Evolutionary conservation across 192 early-diverging fungal species (phyloP), one percentile per base, ranked within the genome.

Genomic region (Backusella parvicylindrica): DNA sequence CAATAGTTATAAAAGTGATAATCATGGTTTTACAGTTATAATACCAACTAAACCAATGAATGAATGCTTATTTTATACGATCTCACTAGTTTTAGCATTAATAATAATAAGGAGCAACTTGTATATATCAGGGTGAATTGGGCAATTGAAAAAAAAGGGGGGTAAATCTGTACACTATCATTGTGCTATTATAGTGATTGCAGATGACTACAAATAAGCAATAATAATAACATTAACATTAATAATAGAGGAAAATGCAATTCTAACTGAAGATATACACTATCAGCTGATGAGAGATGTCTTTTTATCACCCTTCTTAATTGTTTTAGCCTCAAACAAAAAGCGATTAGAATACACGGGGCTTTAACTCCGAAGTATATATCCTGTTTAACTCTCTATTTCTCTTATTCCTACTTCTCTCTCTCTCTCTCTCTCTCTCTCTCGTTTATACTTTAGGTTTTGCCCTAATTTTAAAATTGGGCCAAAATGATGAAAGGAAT

Each of bases 401-500:
- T 56, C 23, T 26, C 23, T 56, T 26, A 12, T 28, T 56, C 8
- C 8, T 56, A 13, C 18, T 56, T 56, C 23, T 56, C 7, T 56
- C 9, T 26, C 11, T 16, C 49, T 50, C 18, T 56, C 65, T 36
- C 49, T 23, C 66, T 56, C 12, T 5, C 6, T 67, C 18, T 71
- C n/a, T n/a, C n/a, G n/a, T n/a, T n/a, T n/a, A n/a, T 43, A 40
- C 18, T 21, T 47, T 47, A 47, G 43, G 43, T n/a, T 47, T 47
- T 47, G 43, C 6, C 43, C 43, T 47, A 47, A n/a, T 47, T n/a
- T 47, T 47, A 7, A 50, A 47, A 30, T 35, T 38, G 40, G 38
- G 38, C 15, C 32, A 78, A 35, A 23, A 78, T 78, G 76, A 78
- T 78, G 43, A 78, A 78, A 73, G 76, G 76, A 68, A 35, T 78